Conservation (phyloP, 805 yeast species). For the Clavispora santaluciae region DNA sequence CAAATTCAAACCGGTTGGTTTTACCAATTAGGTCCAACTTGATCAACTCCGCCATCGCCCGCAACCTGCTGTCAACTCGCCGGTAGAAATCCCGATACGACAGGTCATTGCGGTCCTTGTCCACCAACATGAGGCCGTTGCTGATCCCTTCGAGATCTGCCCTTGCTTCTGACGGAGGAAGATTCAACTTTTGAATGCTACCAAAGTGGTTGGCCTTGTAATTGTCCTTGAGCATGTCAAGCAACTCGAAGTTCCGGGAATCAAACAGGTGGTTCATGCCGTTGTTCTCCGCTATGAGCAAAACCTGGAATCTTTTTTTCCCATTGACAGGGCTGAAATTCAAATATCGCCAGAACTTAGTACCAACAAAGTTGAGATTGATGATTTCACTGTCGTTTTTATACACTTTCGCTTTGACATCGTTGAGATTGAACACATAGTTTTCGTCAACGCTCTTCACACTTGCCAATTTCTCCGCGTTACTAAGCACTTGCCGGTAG, state of each 20-base stretch:
- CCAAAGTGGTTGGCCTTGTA: conserved; percentile 52
- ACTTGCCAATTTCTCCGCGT: conserved; percentile 5
- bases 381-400: conserved; percentile 37
- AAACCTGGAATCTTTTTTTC: conserved; percentile 47
- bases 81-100: conserved; percentile 26
- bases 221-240: conserved; percentile 36
- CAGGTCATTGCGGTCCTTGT: conserved; percentile 15
- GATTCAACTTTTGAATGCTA: conserved; percentile 26
- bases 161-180: conserved; percentile 24
- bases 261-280: conserved; percentile 18
- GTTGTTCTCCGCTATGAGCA: conserved; percentile 38
- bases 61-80: conserved; percentile 25
- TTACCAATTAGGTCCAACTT: conserved; percentile 36
- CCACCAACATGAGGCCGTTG: conserved; percentile 24
- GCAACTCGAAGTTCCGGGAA: conserved; percentile 30
- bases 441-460: conserved; percentile 15
- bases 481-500: conserved; percentile 19
- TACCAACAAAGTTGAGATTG: conserved; percentile 42
- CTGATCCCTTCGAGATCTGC: conserved; percentile 26
- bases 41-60: conserved; percentile 32
- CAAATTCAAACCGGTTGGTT: conserved; percentile 38
- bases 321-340: conserved; percentile 51
- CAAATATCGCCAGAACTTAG: conserved; percentile 53
- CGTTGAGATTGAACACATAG: conserved; percentile 20
- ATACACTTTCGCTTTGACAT: conserved; percentile 23